Conservation (phyloP, 805 yeast genomes). For the Pichia nanzhaoensis region DNA sequence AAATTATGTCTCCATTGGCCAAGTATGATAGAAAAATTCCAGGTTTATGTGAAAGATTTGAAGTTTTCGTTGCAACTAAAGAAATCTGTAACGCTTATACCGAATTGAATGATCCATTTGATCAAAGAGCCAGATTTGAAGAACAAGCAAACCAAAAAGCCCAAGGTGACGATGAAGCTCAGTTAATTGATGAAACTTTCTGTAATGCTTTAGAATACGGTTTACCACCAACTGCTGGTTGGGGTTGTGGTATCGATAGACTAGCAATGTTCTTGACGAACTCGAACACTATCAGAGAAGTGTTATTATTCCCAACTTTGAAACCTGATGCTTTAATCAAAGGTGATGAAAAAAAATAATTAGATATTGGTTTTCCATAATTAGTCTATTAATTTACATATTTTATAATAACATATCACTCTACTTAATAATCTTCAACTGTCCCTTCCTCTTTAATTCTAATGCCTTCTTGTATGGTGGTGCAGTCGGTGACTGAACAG, state of each 20-base stretch:
- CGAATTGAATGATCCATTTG: constrained; percentile 98
- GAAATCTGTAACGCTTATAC: constrained; percentile 98
- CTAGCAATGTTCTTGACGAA: constrained; percentile 96
- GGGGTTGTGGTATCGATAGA: constrained; percentile 99
- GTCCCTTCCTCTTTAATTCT: constrained; percentile 77
- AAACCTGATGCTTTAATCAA: constrained; percentile 69
- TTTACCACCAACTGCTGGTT: constrained; percentile 98
- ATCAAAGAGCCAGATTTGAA: constrained; percentile 94
- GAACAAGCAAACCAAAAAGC: constrained; percentile 98
- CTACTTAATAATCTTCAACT: constrained; percentile 29
- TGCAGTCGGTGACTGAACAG: constrained; percentile 92
- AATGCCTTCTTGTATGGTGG: constrained; percentile 94
- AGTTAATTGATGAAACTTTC: constrained; percentile 92
- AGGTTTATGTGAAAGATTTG: constrained; percentile 97
- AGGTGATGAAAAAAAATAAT: constrained; percentile 29
- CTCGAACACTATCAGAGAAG: constrained; percentile 96
- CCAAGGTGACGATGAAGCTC: constrained; percentile 99
- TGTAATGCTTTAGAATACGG: constrained; percentile 97
- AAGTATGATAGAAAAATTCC: constrained; percentile 88
- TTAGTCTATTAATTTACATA: neutral
- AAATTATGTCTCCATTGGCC: constrained; percentile 99
- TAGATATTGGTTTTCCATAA: neutral
- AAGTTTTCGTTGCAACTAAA: constrained; percentile 96
- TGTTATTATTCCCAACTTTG: constrained; percentile 95
- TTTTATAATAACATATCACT: neutral